phyloP scores from a whole-genome alignment of 495 filamentous ascomycete genomes.

The Penicillium bovifimosum region DNA sequence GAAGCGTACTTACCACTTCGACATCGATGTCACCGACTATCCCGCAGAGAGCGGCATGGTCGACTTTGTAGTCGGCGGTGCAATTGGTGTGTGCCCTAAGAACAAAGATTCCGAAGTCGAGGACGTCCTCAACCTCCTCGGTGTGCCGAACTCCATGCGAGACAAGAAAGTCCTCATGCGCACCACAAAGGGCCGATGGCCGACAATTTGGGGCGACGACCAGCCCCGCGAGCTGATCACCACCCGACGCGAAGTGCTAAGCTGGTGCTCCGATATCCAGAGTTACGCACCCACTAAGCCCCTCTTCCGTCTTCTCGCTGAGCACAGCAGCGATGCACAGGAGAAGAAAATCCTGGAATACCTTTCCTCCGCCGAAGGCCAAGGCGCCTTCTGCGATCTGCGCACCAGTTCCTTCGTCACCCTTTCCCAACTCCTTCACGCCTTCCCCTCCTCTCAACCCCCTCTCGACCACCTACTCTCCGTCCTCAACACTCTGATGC shows the following conservation, averaged over 20 bases:
- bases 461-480: constrained; percentile 76
- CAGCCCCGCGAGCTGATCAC: constrained; percentile 74
- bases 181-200: constrained; percentile 83
- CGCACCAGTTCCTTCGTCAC: constrained; percentile 83
- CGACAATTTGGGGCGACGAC: constrained; percentile 97
- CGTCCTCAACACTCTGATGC: constrained; percentile 82
- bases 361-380: constrained; percentile 83
- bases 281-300: constrained; percentile 86
- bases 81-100: constrained; percentile 86
- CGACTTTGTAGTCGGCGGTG: constrained; percentile 95
- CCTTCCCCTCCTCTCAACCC: constrained; percentile 87
- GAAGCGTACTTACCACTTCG: constrained; percentile 95
- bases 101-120: constrained; percentile 76
- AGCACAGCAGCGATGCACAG: constrained; percentile 69
- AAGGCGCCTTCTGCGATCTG: constrained; percentile 91
- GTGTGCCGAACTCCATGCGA: constrained; percentile 69
- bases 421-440: constrained; percentile 76
- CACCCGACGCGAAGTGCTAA: constrained; percentile 83
- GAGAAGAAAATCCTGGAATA: constrained; percentile 85
- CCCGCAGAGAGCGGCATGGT: constrained; percentile 73
- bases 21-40: constrained; percentile 93
- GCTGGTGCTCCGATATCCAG: constrained; percentile 93
- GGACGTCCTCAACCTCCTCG: constrained; percentile 72
- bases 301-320: constrained; percentile 79
- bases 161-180: constrained; percentile 73